Conservation (phyloP, 78 protist genomes). For the Isochrysis galbana region DNA sequence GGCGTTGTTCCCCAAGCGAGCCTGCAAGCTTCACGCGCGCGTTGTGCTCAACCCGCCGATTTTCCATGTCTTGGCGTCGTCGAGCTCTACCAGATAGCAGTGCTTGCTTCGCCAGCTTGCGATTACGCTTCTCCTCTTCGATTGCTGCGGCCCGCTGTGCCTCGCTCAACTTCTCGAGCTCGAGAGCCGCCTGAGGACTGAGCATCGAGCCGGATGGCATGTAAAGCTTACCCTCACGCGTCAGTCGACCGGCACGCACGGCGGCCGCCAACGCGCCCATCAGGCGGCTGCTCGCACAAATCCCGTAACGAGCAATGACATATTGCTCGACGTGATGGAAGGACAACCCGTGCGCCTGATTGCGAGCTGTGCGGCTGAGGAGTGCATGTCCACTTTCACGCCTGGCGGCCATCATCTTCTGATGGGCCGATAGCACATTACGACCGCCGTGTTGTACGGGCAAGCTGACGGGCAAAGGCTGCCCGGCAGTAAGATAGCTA, state of each 20-base stretch:
- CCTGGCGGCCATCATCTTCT: too few species aligned
- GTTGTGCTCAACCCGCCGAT: not conserved
- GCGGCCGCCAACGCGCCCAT: constrained; percentile 4
- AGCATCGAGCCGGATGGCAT: not conserved
- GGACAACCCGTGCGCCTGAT: not conserved
- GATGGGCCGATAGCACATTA: too few species aligned
- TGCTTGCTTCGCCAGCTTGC: not conserved
- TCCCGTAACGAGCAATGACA: not conserved
- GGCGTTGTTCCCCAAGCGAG: not conserved
- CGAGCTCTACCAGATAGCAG: not conserved
- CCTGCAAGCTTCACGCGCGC: not conserved
- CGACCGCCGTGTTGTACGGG: too few species aligned
- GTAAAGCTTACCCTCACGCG: not conserved
- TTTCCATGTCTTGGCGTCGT: not conserved
- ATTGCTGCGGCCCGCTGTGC: not conserved
- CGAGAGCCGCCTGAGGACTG: too few species aligned
- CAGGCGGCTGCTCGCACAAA: not conserved
- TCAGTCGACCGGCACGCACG: not conserved
- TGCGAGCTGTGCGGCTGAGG: not conserved
- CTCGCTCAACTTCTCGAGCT: not conserved
- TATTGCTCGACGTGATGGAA: not conserved
- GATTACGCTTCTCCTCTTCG: not conserved
- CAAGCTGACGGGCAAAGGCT: too few species aligned
- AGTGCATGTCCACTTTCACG: too few species aligned
- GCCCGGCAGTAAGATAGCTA: too few species aligned